These are phyloP conservation scores for Plasmodium billcollinsi DNA, from an alignment of 169 alveolate species.

Conservation along the genomic window DNA sequence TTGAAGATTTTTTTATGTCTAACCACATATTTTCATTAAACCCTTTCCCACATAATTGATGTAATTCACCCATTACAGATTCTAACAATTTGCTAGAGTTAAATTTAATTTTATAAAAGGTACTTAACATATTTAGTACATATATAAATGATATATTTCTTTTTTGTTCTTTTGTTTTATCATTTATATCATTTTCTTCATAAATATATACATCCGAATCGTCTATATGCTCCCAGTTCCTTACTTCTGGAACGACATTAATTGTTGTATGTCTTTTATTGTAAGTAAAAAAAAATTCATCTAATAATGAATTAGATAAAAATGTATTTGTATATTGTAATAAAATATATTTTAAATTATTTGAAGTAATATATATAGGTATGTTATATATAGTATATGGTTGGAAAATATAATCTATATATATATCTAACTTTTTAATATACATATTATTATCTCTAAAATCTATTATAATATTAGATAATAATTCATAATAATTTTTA, in stretches of 20 bases:
- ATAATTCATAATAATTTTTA: conserved; percentile 24
- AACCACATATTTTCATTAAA: conserved; percentile 19
- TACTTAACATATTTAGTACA: conserved; percentile 65
- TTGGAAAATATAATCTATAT: conserved; percentile 32
- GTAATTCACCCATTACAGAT: conserved; percentile 8
- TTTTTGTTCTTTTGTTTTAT: not conserved
- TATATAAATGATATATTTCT: conserved; percentile 11
- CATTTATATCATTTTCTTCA: conserved; percentile 19
- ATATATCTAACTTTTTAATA: conserved; percentile 47
- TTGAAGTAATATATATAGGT: conserved; percentile 29
- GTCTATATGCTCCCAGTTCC: not conserved
- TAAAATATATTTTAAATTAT: conserved; percentile 34
- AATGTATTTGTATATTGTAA: conserved; percentile 30
- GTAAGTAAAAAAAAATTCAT: conserved; percentile 64
- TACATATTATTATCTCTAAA: conserved; percentile 38
- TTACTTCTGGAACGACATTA: not conserved
- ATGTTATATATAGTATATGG: conserved; percentile 48
- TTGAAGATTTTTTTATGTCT: conserved; percentile 48
- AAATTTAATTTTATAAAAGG: conserved; percentile 53
- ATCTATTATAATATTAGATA: conserved; percentile 62
- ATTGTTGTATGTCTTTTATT: conserved; percentile 15
- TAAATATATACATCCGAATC: conserved; percentile 28
- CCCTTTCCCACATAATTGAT: conserved; percentile 27
- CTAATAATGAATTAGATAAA: conserved; percentile 45
- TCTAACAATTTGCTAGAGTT: conserved; percentile 35